Conservation (phyloP, 805 yeast genomes). For the Pichia paraexigua region DNA sequence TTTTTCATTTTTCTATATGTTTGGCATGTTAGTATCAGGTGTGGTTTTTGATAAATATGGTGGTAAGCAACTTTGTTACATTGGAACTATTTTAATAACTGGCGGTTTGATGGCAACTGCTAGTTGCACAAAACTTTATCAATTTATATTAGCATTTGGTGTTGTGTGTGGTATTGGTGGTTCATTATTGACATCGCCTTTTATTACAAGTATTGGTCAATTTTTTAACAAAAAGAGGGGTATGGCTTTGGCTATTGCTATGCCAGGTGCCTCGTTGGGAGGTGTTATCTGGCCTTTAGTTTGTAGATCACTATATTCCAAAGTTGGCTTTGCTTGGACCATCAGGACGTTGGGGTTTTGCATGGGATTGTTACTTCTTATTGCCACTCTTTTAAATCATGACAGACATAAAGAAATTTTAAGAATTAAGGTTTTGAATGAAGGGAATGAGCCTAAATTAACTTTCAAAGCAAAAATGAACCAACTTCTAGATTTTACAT, state of each 20-base stretch:
- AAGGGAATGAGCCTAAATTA: no score
- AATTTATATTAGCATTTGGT: conserved; percentile 46
- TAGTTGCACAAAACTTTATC: conserved; percentile 37
- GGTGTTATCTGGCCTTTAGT: conserved; percentile 50
- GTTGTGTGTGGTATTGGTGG: conserved; percentile 38
- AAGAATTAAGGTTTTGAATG: conserved; percentile 9
- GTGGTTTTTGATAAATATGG: conserved; percentile 40
- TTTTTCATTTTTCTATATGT: conserved; percentile 34
- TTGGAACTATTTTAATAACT: conserved; percentile 31
- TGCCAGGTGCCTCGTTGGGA: conserved; percentile 52
- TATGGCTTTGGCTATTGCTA: conserved; percentile 52
- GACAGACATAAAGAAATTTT: conserved; percentile 22
- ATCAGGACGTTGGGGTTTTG: conserved; percentile 45
- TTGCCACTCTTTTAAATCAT: conserved; percentile 28
- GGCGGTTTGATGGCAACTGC: conserved; percentile 39
- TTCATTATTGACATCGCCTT: conserved; percentile 36
- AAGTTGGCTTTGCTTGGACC: conserved; percentile 55
- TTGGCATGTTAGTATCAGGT: conserved; percentile 36
- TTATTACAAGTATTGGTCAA: conserved; percentile 47
- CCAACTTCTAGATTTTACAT: conserved; percentile 31
- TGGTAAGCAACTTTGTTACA: conserved; percentile 29
- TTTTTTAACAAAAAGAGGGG: conserved; percentile 55
- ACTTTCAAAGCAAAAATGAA: conserved; percentile 14
- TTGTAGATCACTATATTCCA: conserved; percentile 39
- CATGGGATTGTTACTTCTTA: conserved; percentile 25